Conservation (phyloP, 176 grass and related monocot species). For the Cenchrus americanus region DNA sequence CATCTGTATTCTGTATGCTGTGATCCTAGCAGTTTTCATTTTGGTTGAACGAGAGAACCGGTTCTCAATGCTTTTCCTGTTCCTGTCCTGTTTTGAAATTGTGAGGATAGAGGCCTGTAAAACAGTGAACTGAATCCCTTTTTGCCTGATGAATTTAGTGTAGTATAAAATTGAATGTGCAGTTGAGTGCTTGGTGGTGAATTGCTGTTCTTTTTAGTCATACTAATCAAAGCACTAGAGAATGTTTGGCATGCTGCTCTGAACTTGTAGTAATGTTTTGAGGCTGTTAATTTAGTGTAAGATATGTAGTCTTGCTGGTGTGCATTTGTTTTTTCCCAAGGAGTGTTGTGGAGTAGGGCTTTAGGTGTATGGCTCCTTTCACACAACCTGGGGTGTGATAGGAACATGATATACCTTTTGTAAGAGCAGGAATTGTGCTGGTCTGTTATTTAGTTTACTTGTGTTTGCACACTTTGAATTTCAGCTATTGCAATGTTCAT, state of each 20-base stretch:
- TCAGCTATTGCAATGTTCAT: slow-evolving; percentile 3
- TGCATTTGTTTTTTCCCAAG: background rate
- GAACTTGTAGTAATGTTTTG: background rate
- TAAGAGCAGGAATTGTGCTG: background rate
- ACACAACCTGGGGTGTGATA: background rate
- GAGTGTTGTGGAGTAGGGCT: background rate
- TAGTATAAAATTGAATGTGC: background rate
- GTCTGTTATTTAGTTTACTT: background rate
- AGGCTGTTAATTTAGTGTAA: background rate
- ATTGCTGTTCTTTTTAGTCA: background rate
- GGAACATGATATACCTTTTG: no score
- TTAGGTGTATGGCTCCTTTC: background rate
- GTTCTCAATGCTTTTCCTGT: background rate
- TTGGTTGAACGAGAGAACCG: background rate
- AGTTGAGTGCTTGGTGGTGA: background rate
- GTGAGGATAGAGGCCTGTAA: background rate
- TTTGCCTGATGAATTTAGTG: background rate
- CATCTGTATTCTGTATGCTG: background rate
- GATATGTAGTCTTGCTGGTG: background rate
- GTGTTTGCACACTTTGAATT: background rate
- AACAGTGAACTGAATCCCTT: background rate
- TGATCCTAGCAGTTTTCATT: background rate
- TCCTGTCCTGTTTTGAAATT: background rate
- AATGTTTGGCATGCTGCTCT: background rate
- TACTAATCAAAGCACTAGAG: background rate